Base-by-base conservation (phyloP, 169 alveolate species). In the Toxoplasma gondii region DNA sequence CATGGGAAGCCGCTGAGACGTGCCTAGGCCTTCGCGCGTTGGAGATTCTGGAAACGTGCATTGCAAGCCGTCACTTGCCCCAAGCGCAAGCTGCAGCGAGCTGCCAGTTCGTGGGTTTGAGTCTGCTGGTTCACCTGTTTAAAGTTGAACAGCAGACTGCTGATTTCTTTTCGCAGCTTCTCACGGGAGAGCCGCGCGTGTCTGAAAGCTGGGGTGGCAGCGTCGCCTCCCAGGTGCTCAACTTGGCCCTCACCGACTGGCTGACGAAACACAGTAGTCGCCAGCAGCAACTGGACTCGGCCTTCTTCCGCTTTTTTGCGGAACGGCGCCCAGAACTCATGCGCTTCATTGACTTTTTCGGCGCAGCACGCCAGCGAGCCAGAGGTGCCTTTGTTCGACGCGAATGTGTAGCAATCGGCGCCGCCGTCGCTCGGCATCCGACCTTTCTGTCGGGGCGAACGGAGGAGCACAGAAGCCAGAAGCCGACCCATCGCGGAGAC, bases 171-270 rank as follows among this genome's bases (percentile, higher is more conserved):
- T 36, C 39, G 84, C 84, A 34, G 84, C 43, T n/a, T 9, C 22
- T 36, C 84, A 67, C 54, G 24, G 84, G 84, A 4, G 9, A n/a
- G 44, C 9, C 84, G 38, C 44, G 7, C 84, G 44, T 41, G n/a
- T 41, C 2, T n/a, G 84, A 16, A 27, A 45, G 49, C 44, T 82
- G 90, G 90, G 67, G 44, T 5, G 90, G 90, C 54, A 82, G 90
- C 90, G 90, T 43, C n/a, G 90, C 90, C 38, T 41, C 90, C 31
- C 90, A 82, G 90, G 38, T 41, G 67, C 90, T 82, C 44, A 41
- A 38, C 67, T 22, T 43, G 41, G 90, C 69, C 16, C 64, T 82
- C 31, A 43, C 10, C 10, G 90, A 43, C 69, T 82, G 90, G 90
- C 44, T 36, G 9, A 38, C 54, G 67, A 82, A 39, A 36, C 90